Evolutionary conservation across 148 eudicot species (phyloP).

Genomic region (Nepenthes mirabilis): DNA sequence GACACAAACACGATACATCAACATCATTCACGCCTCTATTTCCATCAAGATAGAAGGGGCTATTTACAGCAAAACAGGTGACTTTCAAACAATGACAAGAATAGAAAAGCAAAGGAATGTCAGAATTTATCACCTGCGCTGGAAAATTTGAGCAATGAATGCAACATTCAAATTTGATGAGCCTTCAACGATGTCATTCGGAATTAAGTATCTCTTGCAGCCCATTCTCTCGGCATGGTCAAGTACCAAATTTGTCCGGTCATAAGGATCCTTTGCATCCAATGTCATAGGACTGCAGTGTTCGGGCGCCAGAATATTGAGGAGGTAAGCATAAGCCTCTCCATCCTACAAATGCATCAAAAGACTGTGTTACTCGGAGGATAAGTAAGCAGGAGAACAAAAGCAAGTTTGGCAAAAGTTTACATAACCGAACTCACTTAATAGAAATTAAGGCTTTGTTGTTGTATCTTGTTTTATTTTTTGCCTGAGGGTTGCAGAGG

Average conservation of each 20-base stretch:
- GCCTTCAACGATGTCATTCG: slow-evolving; percentile 83
- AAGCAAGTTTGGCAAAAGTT: too few species aligned
- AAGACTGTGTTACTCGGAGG: not conserved
- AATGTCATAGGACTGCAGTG: slow-evolving; percentile 76
- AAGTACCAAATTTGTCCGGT: slow-evolving; percentile 74
- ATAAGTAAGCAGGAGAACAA: not conserved
- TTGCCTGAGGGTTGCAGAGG: too few species aligned
- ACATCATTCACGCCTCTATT: too few species aligned
- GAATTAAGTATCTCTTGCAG: slow-evolving; percentile 78
- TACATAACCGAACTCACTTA: too few species aligned
- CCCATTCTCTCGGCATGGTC: slow-evolving; percentile 98
- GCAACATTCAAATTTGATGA: slow-evolving; percentile 87
- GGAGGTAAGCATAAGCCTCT: slow-evolving; percentile 88
- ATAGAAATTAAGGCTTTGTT: too few species aligned
- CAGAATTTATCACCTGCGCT: slow-evolving; percentile 45
- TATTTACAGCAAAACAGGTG: too few species aligned
- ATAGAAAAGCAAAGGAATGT: not conserved
- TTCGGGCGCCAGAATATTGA: slow-evolving; percentile 96
- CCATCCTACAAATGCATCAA: slow-evolving; percentile 58
- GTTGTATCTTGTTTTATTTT: too few species aligned
- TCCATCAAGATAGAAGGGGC: too few species aligned
- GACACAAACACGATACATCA: too few species aligned
- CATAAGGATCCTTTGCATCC: slow-evolving; percentile 58
- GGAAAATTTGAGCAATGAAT: slow-evolving; percentile 88
- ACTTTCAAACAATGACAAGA: not conserved